These are phyloP conservation scores for Hymenoscyphus salicellus DNA, from an alignment of 2,329 filamentous ascomycete species.

Conservation along the genomic window DNA sequence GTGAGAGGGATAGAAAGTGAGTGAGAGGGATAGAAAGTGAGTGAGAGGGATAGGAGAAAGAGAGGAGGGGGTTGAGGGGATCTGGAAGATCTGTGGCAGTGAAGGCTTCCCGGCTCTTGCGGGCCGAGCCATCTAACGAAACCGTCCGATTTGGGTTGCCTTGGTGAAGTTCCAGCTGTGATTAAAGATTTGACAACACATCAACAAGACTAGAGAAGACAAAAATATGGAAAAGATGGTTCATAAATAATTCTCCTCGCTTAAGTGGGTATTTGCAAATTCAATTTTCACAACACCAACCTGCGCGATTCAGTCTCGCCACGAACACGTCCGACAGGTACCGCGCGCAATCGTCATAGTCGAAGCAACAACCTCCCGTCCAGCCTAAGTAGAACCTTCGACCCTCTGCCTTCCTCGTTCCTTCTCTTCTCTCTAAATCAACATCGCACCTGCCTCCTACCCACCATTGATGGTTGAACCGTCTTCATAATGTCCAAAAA, in stretches of 20 bases:
- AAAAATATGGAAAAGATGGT: neutral
- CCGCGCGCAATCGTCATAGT: neutral
- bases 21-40: neutral
- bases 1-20: neutral
- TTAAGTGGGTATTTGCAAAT: neutral
- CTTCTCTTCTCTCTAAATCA: neutral
- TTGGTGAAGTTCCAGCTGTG: neutral
- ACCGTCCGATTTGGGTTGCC: neutral
- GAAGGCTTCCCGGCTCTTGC: neutral
- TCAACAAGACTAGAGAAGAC: neutral
- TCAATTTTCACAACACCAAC: too few species aligned
- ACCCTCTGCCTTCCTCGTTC: neutral
- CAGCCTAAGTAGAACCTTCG: constrained; percentile 2
- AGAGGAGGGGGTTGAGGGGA: too few species aligned
- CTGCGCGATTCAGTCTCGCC: neutral
- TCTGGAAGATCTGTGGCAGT: neutral
- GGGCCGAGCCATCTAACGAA: neutral
- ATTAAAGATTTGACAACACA: neutral
- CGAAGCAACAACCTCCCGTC: neutral
- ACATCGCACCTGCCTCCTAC: neutral
- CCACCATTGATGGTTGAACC: constrained; percentile 18
- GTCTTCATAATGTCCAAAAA: constrained; percentile 12
- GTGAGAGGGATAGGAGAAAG: neutral
- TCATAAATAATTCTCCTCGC: neutral
- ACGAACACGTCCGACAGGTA: neutral